A percentile compares a stretch with the other conserved stretches of the same genome.
Conservation (phyloP, 257 asterid species). For the Schizonepeta tenuifolia region DNA sequence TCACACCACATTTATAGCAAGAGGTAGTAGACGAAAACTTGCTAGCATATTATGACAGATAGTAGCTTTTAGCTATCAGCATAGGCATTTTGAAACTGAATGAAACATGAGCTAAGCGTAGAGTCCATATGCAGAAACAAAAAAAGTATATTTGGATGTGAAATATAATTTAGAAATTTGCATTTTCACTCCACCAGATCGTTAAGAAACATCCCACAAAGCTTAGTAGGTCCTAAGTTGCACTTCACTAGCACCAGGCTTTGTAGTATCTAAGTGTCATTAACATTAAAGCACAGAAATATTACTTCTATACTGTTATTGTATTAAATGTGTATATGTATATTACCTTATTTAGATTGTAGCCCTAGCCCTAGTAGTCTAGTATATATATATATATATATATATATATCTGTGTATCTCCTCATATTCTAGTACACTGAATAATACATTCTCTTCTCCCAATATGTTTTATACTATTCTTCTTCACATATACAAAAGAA, state of each 20-base stretch:
- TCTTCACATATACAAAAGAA: no score
- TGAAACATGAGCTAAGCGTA: neutral
- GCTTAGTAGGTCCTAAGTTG: slow-evolving; percentile 18
- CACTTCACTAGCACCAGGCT: slow-evolving; percentile 17
- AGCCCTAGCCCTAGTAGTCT: no score
- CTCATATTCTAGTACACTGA: no score
- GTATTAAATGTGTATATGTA: no score
- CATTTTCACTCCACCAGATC: slow-evolving; percentile 19
- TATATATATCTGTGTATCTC: no score
- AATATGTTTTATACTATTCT: no score
- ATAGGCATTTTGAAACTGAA: slow-evolving; percentile 26
- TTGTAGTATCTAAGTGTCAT: slow-evolving; percentile 14
- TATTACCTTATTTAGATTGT: no score
- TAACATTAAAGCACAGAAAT: slow-evolving; percentile 5
- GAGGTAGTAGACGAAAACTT: slow-evolving; percentile 1
- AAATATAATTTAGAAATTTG: slow-evolving; percentile 22
- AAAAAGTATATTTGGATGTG: slow-evolving; percentile 24
- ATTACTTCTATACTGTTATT: neutral
- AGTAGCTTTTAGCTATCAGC: slow-evolving; percentile 5
- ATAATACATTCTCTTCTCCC: no score
- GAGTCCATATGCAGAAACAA: slow-evolving; percentile 2
- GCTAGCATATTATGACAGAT: slow-evolving; percentile 2
- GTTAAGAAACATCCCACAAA: slow-evolving; percentile 17
- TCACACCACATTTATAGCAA: slow-evolving; percentile 11
- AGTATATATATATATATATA: no score